Evolutionary conservation across 2,329 filamentous ascomycete genomes (phyloP).

Genomic region (Xylaria sp.): DNA sequence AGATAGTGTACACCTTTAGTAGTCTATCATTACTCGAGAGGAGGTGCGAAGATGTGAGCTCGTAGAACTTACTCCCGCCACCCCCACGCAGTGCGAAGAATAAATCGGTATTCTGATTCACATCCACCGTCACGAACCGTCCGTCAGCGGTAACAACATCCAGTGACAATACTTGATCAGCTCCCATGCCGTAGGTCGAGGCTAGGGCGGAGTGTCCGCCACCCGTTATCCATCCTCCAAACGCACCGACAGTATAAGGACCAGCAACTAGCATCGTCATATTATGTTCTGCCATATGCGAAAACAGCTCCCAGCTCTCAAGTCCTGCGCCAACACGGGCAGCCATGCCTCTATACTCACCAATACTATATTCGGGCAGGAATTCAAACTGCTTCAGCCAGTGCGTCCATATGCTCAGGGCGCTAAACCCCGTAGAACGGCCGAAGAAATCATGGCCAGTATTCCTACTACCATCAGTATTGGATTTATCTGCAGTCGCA

Average conservation of each 20-base stretch:
- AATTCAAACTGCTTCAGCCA: constrained; percentile 58
- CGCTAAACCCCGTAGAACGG: constrained; percentile 59
- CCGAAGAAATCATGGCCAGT: constrained; percentile 61
- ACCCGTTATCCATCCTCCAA: constrained; percentile 64
- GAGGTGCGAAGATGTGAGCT: neutral
- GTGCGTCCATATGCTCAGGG: constrained; percentile 63
- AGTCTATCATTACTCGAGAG: neutral
- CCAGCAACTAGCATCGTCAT: constrained; percentile 51
- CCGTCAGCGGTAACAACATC: constrained; percentile 62
- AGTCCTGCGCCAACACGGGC: constrained; percentile 51
- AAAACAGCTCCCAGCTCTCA: constrained; percentile 52
- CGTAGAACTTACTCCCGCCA: constrained; percentile 53
- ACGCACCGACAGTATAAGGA: constrained; percentile 53
- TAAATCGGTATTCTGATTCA: constrained; percentile 61
- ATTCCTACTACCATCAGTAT: constrained; percentile 49
- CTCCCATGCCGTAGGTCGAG: constrained; percentile 61
- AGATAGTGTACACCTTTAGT: neutral
- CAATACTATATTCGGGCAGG: constrained; percentile 47
- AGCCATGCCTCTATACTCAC: constrained; percentile 49
- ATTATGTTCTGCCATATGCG: constrained; percentile 47
- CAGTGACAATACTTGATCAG: constrained; percentile 62
- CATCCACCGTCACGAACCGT: constrained; percentile 57
- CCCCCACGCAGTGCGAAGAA: constrained; percentile 68
- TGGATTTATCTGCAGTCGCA: neutral
- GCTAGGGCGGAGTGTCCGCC: constrained; percentile 62